phyloP scores from a whole-genome alignment of 2,329 filamentous ascomycete species.

The Bimuria novae-zelandiae region DNA sequence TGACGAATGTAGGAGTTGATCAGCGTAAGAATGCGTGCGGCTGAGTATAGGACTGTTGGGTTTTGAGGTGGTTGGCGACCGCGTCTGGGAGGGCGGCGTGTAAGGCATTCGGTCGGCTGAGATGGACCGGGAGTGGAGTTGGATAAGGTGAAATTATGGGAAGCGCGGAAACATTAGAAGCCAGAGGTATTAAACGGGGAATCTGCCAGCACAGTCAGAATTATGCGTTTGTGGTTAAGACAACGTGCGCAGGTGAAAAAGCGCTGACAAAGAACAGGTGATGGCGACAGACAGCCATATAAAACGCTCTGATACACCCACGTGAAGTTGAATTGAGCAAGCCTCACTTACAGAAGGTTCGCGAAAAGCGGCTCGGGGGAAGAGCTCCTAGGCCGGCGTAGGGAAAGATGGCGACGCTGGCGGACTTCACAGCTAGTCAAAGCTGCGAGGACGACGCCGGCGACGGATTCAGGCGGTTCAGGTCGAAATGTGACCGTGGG shows the following conservation, averaged over 20 bases:
- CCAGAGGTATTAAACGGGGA: conserved; percentile 34
- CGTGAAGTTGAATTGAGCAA: background rate
- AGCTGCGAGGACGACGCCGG: conserved; percentile 42
- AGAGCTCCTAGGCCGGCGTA: conserved; percentile 6
- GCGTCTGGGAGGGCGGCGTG: conserved; percentile 72
- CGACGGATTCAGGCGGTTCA: conserved; percentile 18
- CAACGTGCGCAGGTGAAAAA: background rate
- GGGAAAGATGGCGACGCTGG: conserved; percentile 13
- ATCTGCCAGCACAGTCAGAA: conserved; percentile 2
- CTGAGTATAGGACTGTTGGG: conserved; percentile 56
- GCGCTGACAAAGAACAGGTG: background rate
- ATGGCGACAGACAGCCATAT: background rate
- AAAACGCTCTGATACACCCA: background rate
- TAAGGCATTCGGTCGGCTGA: conserved; percentile 74
- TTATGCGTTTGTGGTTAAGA: background rate
- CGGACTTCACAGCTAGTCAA: conserved; percentile 46
- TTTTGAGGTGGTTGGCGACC: conserved; percentile 63
- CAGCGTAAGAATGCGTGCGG: conserved; percentile 57
- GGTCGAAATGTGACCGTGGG: conserved; percentile 1
- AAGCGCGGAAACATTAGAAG: conserved; percentile 50
- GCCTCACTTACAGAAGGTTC: conserved; percentile 15
- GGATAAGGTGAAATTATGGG: conserved; percentile 44
- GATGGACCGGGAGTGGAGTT: conserved; percentile 30
- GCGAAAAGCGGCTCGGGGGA: conserved; percentile 8
- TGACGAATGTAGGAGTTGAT: conserved; percentile 42